Conservation (phyloP, 139 green algal genomes). For the Chlamydomonas urium region DNA sequence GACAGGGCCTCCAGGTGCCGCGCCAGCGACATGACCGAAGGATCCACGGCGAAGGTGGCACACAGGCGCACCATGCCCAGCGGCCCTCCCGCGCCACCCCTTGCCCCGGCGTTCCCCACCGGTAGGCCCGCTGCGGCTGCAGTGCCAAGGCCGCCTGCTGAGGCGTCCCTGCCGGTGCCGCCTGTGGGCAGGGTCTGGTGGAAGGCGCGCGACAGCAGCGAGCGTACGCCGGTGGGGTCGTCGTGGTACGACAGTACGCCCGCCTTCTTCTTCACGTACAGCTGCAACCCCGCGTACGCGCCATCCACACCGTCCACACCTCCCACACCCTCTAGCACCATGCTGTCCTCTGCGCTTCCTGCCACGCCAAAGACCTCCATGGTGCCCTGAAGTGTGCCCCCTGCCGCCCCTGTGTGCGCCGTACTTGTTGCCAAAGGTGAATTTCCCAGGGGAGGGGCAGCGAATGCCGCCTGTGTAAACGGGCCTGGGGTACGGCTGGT, state of each 20-base stretch:
- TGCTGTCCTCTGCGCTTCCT: too few relatives aligned
- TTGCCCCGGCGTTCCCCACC: not conserved
- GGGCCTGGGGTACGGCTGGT: too few relatives aligned
- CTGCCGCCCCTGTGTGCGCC: too few relatives aligned
- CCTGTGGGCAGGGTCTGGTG: slow-evolving; percentile 1
- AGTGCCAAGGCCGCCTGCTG: not conserved
- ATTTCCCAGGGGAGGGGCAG: too few relatives aligned
- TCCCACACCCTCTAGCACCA: too few relatives aligned
- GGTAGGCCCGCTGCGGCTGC: not conserved
- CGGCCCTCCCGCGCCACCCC: not conserved
- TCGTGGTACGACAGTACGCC: slow-evolving; percentile 59
- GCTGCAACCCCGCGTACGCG: slow-evolving; percentile 18
- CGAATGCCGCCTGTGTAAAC: too few relatives aligned
- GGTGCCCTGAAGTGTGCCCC: too few relatives aligned
- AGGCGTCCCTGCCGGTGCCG: not conserved
- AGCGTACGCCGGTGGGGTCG: slow-evolving; percentile 65
- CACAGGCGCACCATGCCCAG: slow-evolving; percentile 47
- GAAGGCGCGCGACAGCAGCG: slow-evolving; percentile 59
- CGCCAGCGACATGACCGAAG: slow-evolving; percentile 63
- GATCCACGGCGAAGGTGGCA: slow-evolving; percentile 64
- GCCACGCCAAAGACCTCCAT: too few relatives aligned
- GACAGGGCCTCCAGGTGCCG: slow-evolving; percentile 33
- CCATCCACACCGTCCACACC: too few relatives aligned
- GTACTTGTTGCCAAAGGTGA: too few relatives aligned
- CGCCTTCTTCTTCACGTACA: slow-evolving; percentile 75